These are phyloP conservation scores for Orychophragmus violaceus DNA, from an alignment of 345 rosid genomes.

Conservation along the genomic window DNA sequence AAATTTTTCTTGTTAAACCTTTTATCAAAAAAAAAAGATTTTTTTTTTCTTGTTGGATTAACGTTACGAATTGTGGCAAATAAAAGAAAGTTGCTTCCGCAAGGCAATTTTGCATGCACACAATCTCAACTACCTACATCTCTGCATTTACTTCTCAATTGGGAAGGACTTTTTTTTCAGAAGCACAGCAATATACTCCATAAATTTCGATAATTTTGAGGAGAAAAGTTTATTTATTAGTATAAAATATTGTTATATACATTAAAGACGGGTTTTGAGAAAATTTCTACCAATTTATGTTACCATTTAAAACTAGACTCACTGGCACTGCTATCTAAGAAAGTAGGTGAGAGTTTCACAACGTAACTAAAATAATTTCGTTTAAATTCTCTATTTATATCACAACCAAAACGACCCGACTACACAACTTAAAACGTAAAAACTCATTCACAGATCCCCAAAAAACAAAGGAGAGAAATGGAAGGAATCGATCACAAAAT, in stretches of 20 bases:
- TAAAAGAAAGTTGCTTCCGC: conserved; percentile 8
- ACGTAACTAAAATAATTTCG: not conserved
- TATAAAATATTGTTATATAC: too few relatives aligned
- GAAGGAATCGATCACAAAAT: conserved; percentile 49
- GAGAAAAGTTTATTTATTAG: not conserved
- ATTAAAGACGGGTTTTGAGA: not conserved
- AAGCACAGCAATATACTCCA: not conserved
- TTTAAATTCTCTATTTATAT: conserved; percentile 1
- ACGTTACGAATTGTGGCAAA: not conserved
- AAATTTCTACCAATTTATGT: not conserved
- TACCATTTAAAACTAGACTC: conserved; percentile 1
- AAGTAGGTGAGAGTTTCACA: not conserved
- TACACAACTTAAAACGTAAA: not conserved
- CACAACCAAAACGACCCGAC: not conserved
- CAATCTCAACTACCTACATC: not conserved
- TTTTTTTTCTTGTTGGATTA: too few relatives aligned
- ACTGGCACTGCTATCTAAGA: not conserved
- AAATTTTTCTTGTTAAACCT: not conserved
- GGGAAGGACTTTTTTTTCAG: conserved; percentile 7
- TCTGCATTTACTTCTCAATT: conserved; percentile 16
- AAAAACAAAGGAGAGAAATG: conserved; percentile 21
- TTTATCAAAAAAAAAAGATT: too few relatives aligned
- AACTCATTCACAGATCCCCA: not conserved
- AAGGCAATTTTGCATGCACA: conserved; percentile 7
- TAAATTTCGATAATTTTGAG: not conserved